These are phyloP conservation scores for Termitomyces titanicus DNA, from an alignment of 768 basidiomycete species.

Conservation along the genomic window DNA sequence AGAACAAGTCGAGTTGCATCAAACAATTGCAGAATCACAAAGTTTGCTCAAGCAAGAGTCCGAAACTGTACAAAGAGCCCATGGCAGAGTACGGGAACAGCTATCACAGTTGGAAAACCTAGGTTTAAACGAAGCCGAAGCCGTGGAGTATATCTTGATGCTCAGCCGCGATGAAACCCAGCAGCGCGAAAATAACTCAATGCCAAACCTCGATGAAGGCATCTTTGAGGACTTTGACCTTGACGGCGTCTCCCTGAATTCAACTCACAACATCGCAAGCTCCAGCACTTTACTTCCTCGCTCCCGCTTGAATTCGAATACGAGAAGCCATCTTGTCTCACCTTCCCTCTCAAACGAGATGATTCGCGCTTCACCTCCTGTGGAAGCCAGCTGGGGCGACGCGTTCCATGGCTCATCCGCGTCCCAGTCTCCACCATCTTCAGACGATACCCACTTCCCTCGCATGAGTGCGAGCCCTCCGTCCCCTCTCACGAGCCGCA, in stretches of 20 bases:
- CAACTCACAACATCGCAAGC: slow-evolving; percentile 11
- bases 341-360: slow-evolving; percentile 43
- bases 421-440: slow-evolving; percentile 27
- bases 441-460: slow-evolving; percentile 16
- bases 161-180: slow-evolving; percentile 74
- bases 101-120: slow-evolving; percentile 51
- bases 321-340: slow-evolving; percentile 17
- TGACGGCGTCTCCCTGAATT: slow-evolving; percentile 25
- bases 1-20: slow-evolving; percentile 65
- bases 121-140: slow-evolving; percentile 71
- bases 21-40: slow-evolving; percentile 59
- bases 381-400: slow-evolving; percentile 40
- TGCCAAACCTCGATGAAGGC: slow-evolving; percentile 38
- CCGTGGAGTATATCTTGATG: slow-evolving; percentile 80
- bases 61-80: slow-evolving; percentile 27
- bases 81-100: slow-evolving; percentile 57
- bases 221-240: slow-evolving; percentile 55
- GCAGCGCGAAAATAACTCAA: slow-evolving; percentile 14
- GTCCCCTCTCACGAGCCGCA: neutral
- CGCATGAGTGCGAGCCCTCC: slow-evolving; percentile 23
- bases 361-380: slow-evolving; percentile 52
- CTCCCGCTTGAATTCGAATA: slow-evolving; percentile 20
- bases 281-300: neutral
- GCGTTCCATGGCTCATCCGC: slow-evolving; percentile 19
- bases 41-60: slow-evolving; percentile 50